Conservation (phyloP, 1,139 yeast species). For the Ogataea hybrid region DNA sequence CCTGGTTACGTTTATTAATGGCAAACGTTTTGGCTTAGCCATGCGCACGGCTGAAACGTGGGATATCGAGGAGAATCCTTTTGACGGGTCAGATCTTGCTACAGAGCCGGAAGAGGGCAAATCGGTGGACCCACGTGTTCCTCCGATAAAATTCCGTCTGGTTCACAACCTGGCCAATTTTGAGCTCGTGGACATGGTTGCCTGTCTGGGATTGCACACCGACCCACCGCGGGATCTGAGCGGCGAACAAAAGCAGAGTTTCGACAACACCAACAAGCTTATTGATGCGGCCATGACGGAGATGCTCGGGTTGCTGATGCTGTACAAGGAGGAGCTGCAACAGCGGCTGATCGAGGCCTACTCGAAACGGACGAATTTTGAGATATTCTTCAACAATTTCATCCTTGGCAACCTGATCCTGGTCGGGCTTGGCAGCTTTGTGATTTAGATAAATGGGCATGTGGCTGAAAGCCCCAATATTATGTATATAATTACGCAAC, state of each 20-base stretch:
- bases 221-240: constrained; percentile 19
- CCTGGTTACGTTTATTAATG: constrained; percentile 58
- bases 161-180: constrained; percentile 59
- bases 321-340: constrained; percentile 33
- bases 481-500: not conserved
- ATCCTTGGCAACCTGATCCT: constrained; percentile 33
- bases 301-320: constrained; percentile 25
- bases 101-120: constrained; percentile 6
- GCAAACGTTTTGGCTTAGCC: constrained; percentile 34
- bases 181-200: constrained; percentile 29
- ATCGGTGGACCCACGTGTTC: constrained; percentile 23
- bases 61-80: constrained; percentile 28
- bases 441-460: constrained; percentile 20
- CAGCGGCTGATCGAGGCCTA: constrained; percentile 29
- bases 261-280: constrained; percentile 28
- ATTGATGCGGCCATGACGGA: constrained; percentile 30
- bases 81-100: constrained; percentile 33
- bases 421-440: constrained; percentile 35
- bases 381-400: constrained; percentile 33
- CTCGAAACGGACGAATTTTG: constrained; percentile 30
- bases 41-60: constrained; percentile 13
- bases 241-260: constrained; percentile 19
- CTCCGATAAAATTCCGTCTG: constrained; percentile 52
- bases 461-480: not conserved
- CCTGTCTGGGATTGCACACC: constrained; percentile 8